A percentile compares a stretch with the other conserved stretches of the same genome.
phyloP scores from a whole-genome alignment of 345 rosid genomes.

The Noccaea bulbosa region DNA sequence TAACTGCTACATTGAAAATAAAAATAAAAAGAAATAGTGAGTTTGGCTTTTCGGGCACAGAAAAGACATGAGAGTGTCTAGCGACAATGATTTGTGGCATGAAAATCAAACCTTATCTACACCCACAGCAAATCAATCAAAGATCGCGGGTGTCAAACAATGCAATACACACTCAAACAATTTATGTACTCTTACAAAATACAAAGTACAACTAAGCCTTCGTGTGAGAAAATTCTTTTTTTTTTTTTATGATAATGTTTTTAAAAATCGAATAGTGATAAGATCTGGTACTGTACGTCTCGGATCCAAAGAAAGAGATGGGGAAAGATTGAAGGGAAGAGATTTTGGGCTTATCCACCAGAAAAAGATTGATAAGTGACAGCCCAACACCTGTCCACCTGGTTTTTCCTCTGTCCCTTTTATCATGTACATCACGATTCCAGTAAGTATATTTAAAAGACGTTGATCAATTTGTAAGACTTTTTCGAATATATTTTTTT shows the following conservation, averaged over 20 bases:
- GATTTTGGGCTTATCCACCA: conserved; percentile 36
- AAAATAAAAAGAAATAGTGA: neutral
- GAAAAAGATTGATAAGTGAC: conserved; percentile 35
- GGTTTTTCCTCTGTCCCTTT: conserved; percentile 31
- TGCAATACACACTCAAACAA: neutral
- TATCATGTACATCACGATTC: conserved; percentile 35
- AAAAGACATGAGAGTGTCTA: conserved; percentile 24
- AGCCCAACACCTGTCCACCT: conserved; percentile 40
- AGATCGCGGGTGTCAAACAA: neutral
- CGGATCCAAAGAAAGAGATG: conserved; percentile 29
- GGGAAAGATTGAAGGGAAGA: neutral
- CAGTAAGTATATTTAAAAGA: neutral
- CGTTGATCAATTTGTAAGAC: conserved; percentile 15
- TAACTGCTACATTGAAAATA: neutral
- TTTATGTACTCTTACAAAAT: neutral
- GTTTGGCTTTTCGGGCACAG: conserved; percentile 39
- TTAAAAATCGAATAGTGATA: neutral
- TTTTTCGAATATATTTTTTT: neutral
- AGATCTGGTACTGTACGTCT: conserved; percentile 20
- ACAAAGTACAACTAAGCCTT: neutral
- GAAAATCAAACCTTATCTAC: conserved; percentile 24
- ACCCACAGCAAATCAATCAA: conserved; percentile 15
- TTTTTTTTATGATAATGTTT: no score
- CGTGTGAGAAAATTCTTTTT: no score
- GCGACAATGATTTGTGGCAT: conserved; percentile 22